These are phyloP conservation scores for Zancudomyces culisetae DNA, from an alignment of 371 early-diverging fungal species.

Conservation along the genomic window DNA sequence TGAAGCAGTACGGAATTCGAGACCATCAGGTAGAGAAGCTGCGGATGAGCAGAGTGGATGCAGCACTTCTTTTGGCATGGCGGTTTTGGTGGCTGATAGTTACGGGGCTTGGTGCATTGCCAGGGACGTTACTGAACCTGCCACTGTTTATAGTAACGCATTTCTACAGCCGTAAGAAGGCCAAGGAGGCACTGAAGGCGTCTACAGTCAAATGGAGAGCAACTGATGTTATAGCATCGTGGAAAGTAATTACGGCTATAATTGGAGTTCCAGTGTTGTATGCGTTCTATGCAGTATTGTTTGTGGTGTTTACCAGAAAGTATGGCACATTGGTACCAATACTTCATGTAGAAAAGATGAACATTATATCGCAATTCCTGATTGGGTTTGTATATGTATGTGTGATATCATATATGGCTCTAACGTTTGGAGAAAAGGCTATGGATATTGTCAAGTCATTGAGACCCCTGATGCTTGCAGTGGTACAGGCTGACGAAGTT, in stretches of 20 bases:
- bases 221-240: conserved; percentile 86
- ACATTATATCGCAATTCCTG: conserved; percentile 22
- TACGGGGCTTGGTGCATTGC: conserved; percentile 55
- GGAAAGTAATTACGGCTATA: conserved; percentile 81
- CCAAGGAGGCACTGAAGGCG: conserved; percentile 65
- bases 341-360: conserved; percentile 4
- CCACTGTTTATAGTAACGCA: conserved; percentile 59
- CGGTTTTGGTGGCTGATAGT: conserved; percentile 43
- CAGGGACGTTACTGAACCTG: conserved; percentile 62
- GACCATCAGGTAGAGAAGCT: conserved; percentile 90
- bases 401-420: conserved; percentile 54
- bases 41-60: conserved; percentile 40
- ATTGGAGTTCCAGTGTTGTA: conserved; percentile 60
- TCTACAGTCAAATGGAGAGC: conserved; percentile 87
- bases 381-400: conserved; percentile 39
- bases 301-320: conserved; percentile 13
- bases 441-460: conserved; percentile 72
- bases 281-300: conserved; percentile 34
- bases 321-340: conserved; percentile 5
- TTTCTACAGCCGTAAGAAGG: conserved; percentile 52
- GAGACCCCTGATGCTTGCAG: conserved; percentile 57
- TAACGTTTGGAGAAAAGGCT: conserved; percentile 76
- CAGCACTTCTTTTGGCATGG: conserved; percentile 44
- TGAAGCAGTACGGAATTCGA: conserved; percentile 76
- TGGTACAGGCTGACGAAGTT: conserved; percentile 39